Evolutionary conservation across 805 yeast genomes (phyloP).

Genomic region (Lipomyces anomalus): DNA sequence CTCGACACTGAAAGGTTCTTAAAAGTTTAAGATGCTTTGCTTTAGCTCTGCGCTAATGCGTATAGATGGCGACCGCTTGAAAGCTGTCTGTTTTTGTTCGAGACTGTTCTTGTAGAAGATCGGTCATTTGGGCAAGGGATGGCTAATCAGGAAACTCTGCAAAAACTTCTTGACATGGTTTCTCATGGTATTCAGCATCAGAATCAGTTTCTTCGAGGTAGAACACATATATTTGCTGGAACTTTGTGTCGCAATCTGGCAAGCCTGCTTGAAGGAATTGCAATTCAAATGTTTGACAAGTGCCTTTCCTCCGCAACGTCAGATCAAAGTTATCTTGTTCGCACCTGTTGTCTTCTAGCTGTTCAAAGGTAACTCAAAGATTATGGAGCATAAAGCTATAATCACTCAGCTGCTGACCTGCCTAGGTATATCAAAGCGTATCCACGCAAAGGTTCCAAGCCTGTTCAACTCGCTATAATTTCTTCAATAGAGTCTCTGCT

Average conservation of each 20-base stretch:
- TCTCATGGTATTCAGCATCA: not conserved
- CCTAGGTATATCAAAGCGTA: not conserved
- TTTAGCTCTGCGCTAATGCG: not conserved
- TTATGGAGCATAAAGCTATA: constrained; percentile 19
- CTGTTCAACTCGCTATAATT: constrained; percentile 31
- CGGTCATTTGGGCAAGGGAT: constrained; percentile 8
- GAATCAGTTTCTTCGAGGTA: constrained; percentile 17
- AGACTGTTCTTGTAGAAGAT: constrained; percentile 17
- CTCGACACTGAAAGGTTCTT: not conserved
- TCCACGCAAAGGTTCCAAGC: constrained; percentile 22
- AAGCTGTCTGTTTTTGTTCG: constrained; percentile 11
- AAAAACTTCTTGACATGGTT: not conserved
- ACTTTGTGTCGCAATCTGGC: constrained; percentile 14
- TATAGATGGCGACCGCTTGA: constrained; percentile 7
- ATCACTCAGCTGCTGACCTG: too few relatives aligned
- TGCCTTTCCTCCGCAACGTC: constrained; percentile 11
- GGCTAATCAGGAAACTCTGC: not conserved
- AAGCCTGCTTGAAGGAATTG: not conserved
- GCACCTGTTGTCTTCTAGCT: constrained; percentile 18
- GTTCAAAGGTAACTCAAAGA: constrained; percentile 3
- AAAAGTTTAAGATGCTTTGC: not conserved
- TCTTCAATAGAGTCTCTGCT: constrained; percentile 42
- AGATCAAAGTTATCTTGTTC: constrained; percentile 19
- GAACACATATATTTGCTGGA: constrained; percentile 20
- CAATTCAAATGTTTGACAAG: constrained; percentile 9